phyloP scores from a whole-genome alignment of 805 yeast species.

The Yarrowia bubula region DNA sequence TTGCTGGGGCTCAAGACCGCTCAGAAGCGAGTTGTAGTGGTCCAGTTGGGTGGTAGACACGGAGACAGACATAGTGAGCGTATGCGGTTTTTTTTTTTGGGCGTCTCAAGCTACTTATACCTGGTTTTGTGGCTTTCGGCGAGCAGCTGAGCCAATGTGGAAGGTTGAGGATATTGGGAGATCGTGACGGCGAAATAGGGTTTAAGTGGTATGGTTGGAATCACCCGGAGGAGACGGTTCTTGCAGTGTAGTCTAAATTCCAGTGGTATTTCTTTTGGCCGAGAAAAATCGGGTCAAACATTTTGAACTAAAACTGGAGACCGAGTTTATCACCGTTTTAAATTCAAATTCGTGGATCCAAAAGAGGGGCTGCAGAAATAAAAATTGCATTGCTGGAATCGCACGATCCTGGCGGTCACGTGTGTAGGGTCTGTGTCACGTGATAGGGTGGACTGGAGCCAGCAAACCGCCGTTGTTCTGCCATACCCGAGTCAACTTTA shows the following conservation, averaged over 20 bases:
- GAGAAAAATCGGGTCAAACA: neutral
- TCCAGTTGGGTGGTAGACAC: slow-evolving; percentile 56
- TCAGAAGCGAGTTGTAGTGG: slow-evolving; percentile 63
- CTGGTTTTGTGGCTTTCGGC: neutral
- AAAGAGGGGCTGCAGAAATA: neutral
- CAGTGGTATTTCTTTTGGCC: neutral
- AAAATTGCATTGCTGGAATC: neutral
- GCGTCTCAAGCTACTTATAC: neutral
- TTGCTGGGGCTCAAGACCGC: slow-evolving; percentile 61
- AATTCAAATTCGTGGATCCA: neutral
- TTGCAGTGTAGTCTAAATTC: neutral
- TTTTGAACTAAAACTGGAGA: neutral
- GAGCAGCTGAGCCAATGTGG: neutral
- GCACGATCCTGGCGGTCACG: neutral
- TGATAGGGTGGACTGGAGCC: neutral
- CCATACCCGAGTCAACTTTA: slow-evolving; percentile 2
- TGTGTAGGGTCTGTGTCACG: neutral
- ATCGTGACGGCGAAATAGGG: neutral
- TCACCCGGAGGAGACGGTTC: neutral
- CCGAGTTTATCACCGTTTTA: neutral
- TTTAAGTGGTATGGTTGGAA: neutral
- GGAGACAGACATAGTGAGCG: slow-evolving; percentile 29
- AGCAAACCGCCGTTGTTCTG: neutral
- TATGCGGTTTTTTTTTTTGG: neutral
- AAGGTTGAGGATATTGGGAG: neutral